Base-by-base conservation (phyloP, 2,329 filamentous ascomycete species). In the Beauveria brongniartii region DNA sequence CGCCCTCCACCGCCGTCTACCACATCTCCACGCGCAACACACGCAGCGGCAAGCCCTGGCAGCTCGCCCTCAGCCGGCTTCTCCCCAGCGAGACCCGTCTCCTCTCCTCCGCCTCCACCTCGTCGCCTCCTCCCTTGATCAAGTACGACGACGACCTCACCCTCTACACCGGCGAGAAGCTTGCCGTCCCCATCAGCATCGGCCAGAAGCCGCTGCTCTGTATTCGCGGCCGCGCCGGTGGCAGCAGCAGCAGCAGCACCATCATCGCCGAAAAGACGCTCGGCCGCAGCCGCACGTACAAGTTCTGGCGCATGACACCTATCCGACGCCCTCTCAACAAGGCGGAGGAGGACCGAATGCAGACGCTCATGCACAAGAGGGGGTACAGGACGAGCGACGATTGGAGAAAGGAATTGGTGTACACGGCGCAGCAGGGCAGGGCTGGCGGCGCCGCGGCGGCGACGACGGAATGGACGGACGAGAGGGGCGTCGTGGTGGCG, bases 91-190 rank as follows among this genome's bases (percentile, higher is more conserved):
- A 59, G 48, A 6, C n/a, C 4, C 57, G 48, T 18, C 57, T 24
- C 16, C 48, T 59, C 57, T 28, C 46, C 28, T 6, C 12, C 34
- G 12, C 48, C 10, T 37, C 59, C 44, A 4, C 59, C 28, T 14
- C 43, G 24, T 9, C 28, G 20, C 28, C 18, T 3, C 9, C 52
- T n/a, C n/a, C n/a, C 6, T 43, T 61, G 4, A 61, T 55, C 51
- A 47, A 41, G 14, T 59, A 59, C 57, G 57, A 59, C 16, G 57
- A 53, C 40, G 57, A 59, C 57, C 48, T 59, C 10, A 59, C 57
- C 10, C 48, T 59, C 5, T 53, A 59, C 41, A 53, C 50, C 6
- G 57, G 47, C 26, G 57, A 59, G 20, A 59, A 26, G 40, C 24
- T 59, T n/a, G 18, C 26, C 48, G 50, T 59, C 6, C 40, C 57